These are phyloP conservation scores for Pleurotus tuber-regium DNA, from an alignment of 768 basidiomycete genomes.

Conservation along the genomic window DNA sequence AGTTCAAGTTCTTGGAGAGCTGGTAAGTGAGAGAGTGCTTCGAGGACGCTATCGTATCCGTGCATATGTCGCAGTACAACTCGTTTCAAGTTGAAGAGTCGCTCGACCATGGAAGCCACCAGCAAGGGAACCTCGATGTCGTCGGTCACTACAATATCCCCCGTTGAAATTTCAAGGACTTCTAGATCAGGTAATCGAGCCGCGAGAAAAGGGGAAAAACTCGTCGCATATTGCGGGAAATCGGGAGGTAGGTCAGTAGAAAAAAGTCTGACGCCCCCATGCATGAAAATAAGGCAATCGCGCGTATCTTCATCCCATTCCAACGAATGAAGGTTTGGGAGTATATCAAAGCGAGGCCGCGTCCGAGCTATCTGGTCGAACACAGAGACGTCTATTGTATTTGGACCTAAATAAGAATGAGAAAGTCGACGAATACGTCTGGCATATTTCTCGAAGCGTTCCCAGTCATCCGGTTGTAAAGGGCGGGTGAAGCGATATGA, in stretches of 20 bases:
- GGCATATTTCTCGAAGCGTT: constrained; percentile 52
- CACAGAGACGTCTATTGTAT: constrained; percentile 28
- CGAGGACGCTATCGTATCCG: constrained; percentile 49
- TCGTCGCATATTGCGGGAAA: neutral
- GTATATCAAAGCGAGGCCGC: neutral
- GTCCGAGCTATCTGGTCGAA: constrained; percentile 21
- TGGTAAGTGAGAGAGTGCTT: constrained; percentile 40
- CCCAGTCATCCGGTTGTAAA: constrained; percentile 51
- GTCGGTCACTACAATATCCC: constrained; percentile 30
- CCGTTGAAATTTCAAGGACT: constrained; percentile 43
- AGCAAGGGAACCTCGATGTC: constrained; percentile 39
- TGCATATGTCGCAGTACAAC: constrained; percentile 47
- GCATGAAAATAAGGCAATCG: constrained; percentile 55
- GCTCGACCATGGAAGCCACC: constrained; percentile 34
- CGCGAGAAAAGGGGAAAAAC: constrained; percentile 34
- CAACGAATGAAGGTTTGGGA: neutral
- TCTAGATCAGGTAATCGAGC: constrained; percentile 50
- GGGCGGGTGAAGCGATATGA: constrained; percentile 37
- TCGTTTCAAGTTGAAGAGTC: constrained; percentile 41
- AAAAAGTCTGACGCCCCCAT: constrained; percentile 42
- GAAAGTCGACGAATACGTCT: constrained; percentile 43
- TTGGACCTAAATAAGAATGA: constrained; percentile 12
- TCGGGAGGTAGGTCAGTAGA: constrained; percentile 20
- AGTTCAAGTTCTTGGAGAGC: constrained; percentile 49
- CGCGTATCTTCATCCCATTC: constrained; percentile 17